Evolutionary conservation across 768 basidiomycete genomes (phyloP).

Genomic region (Hericium coralloides): DNA sequence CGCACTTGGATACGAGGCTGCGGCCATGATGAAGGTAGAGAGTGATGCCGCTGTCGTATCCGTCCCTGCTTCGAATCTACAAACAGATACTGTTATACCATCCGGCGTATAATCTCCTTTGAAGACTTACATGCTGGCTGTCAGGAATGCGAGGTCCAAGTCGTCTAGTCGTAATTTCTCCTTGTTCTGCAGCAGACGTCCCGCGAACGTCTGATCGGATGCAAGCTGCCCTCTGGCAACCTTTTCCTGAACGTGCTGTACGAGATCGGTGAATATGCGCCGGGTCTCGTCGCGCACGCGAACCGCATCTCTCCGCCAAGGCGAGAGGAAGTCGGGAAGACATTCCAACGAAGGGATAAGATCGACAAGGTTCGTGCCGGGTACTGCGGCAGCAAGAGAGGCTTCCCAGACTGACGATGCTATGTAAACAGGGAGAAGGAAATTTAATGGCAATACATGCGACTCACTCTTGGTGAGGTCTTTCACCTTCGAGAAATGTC

Average conservation of each 20-base stretch:
- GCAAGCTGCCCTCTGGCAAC: not conserved
- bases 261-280: not conserved
- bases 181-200: not conserved
- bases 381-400: not conserved
- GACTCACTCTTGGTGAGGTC: too few relatives aligned
- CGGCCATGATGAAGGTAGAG: not conserved
- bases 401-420: not conserved
- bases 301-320: not conserved
- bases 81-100: not conserved
- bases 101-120: not conserved
- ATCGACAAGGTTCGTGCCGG: not conserved
- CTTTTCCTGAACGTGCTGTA: not conserved
- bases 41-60: not conserved
- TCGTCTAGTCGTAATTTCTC: not conserved
- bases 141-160: not conserved
- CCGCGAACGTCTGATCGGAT: not conserved
- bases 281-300: not conserved
- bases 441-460: too few relatives aligned
- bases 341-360: not conserved
- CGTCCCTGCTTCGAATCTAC: not conserved
- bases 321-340: not conserved
- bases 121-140: not conserved
- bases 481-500: too few relatives aligned
- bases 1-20: not conserved
- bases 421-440: not conserved